Evolutionary conservation across 768 basidiomycete species (phyloP), one percentile per base, ranked within the genome.

Genomic region (Phanerochaete sordida): DNA sequence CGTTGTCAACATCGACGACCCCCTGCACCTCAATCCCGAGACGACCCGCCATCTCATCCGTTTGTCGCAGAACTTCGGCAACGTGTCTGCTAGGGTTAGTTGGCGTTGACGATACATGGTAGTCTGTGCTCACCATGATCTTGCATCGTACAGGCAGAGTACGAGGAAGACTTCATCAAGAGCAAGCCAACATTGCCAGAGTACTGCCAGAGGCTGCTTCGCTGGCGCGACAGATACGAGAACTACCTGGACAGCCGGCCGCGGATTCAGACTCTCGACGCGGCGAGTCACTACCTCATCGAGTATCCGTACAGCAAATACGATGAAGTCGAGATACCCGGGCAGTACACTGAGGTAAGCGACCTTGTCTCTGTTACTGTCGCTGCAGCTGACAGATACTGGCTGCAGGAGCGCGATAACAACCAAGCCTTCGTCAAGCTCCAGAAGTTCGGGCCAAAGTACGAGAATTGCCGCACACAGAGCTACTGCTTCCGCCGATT

Each of bases 271-370:
- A 85, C 93, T 4, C 77, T 99, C 58, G 95, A 97, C 63, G 77
- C 86, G 50, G 77, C 92, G 45, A 94, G 93, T 64, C 94, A 95
- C 73, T 97, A 95, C 74, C 78, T 99, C 66, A 91, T 93, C 7
- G 97, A 98, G 73, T 99, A 98, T 79, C 96, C 98, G 66, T 95
- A 98, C 73, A 88, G 86, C 69, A 97, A 95, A 72, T 94, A 96
- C 52, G 97, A 98, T 64, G 96, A 99, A 64, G 92, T 99, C 39
- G 95, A 99, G 69, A 85, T 99, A 52, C 95, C 95, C n/a, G 97
- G 97, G 7, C 97, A 99, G 73, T 99, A 99, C 71, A 91, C 94
- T 0, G 93, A 98, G 83, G 95, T 91, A 57, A 67, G 77, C 19
- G 12, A 43, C 1, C 60, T 1, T 28, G 12, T 31, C 21, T 52